A percentile compares a stretch with the other conserved stretches of the same genome.
Evolutionary conservation across 345 rosid species (phyloP).

Genomic region (Ricinus communis): DNA sequence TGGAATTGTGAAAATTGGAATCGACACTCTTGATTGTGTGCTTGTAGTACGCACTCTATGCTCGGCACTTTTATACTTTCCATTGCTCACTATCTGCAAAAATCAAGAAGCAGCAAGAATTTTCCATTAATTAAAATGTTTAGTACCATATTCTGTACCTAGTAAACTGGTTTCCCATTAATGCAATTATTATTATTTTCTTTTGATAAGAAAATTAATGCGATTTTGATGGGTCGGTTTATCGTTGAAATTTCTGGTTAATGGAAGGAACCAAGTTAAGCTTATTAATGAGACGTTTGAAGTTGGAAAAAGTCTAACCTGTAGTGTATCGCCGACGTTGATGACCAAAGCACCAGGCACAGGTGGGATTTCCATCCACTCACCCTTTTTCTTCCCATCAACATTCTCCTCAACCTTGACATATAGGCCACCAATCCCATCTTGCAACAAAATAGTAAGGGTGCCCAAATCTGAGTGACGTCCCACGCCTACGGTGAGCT

Average conservation of each 20-base stretch:
- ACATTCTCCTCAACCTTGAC: slow-evolving; percentile 40
- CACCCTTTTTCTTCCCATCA: slow-evolving; percentile 19
- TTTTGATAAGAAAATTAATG: no score
- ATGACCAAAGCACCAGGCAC: slow-evolving; percentile 27
- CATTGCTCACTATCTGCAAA: slow-evolving; percentile 54
- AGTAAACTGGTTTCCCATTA: no score
- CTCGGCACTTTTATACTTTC: slow-evolving; percentile 58
- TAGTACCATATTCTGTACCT: no score
- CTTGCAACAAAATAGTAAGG: slow-evolving; percentile 56
- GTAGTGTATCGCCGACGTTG: slow-evolving; percentile 24
- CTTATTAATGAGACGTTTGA: no score
- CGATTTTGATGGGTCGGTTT: no score
- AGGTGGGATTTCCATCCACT: slow-evolving; percentile 26
- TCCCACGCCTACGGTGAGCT: slow-evolving; percentile 58
- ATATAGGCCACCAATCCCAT: slow-evolving; percentile 62
- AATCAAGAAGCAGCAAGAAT: no score
- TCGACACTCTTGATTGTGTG: slow-evolving; percentile 47
- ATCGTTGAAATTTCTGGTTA: no score
- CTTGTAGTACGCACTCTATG: slow-evolving; percentile 54
- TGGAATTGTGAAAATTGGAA: slow-evolving; percentile 55
- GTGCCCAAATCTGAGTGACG: slow-evolving; percentile 67
- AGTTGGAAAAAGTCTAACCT: slow-evolving; percentile 1
- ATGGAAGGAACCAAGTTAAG: no score
- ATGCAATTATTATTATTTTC: no score
- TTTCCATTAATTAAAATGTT: no score